Evolutionary conservation across 371 early-diverging fungal species (phyloP).

Genomic region (Catenaria anguillulae): DNA sequence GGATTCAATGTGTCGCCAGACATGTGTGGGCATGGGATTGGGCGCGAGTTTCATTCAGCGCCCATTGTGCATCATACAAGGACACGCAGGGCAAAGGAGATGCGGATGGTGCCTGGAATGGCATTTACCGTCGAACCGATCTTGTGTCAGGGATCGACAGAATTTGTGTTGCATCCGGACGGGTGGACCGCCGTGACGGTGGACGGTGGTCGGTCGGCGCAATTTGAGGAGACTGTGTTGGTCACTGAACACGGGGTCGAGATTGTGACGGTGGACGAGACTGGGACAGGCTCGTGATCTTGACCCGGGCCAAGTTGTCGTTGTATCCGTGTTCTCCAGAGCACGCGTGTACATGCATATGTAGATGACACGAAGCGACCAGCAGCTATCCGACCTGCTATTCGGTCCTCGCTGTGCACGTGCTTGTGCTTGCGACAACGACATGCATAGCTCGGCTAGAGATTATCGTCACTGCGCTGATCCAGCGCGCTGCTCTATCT

Average conservation of each 20-base stretch:
- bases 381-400: too few relatives aligned
- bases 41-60: constrained; percentile 45
- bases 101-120: constrained; percentile 56
- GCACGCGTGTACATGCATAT: too few relatives aligned
- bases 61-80: constrained; percentile 48
- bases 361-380: too few relatives aligned
- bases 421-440: too few relatives aligned
- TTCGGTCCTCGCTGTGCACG: too few relatives aligned
- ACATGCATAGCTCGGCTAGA: too few relatives aligned
- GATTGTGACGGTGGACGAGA: constrained; percentile 37
- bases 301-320: too few relatives aligned
- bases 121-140: constrained; percentile 81
- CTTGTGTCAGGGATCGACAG: constrained; percentile 53
- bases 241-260: constrained; percentile 50
- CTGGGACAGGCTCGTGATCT: too few relatives aligned
- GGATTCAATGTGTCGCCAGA: constrained; percentile 2
- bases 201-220: constrained; percentile 75
- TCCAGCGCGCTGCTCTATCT: too few relatives aligned
- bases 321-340: too few relatives aligned
- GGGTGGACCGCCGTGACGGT: constrained; percentile 68
- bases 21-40: constrained; percentile 81
- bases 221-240: constrained; percentile 71
- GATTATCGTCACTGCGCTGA: too few relatives aligned
- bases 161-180: constrained; percentile 66
- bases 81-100: constrained; percentile 29